phyloP scores from a whole-genome alignment of 2,329 filamentous ascomycete genomes.

The Aspergillus sergii region DNA sequence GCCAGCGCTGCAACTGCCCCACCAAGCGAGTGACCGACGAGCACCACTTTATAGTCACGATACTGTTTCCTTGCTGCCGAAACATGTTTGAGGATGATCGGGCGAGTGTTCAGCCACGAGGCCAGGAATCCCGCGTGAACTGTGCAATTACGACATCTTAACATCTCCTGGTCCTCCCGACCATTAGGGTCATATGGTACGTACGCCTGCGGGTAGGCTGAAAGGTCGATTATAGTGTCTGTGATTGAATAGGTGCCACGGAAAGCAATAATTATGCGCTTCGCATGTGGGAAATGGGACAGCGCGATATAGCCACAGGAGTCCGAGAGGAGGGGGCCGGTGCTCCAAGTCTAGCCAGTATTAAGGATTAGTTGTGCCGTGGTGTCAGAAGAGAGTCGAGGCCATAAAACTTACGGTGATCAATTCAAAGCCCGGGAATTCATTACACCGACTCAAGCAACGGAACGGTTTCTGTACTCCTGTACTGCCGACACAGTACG shows the following conservation, averaged over 20 bases:
- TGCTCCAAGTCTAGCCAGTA: constrained; percentile 76
- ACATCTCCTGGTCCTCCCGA: constrained; percentile 44
- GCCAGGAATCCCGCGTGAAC: constrained; percentile 88
- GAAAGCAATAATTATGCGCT: constrained; percentile 81
- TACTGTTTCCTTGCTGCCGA: constrained; percentile 61
- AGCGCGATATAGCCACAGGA: constrained; percentile 92
- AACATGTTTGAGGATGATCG: constrained; percentile 69
- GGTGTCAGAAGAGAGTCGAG: not conserved
- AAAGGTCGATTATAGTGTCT: constrained; percentile 88
- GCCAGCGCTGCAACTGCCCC: constrained; percentile 90
- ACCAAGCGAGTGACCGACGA: constrained; percentile 90
- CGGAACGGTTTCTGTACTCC: constrained; percentile 82
- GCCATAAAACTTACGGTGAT: constrained; percentile 55
- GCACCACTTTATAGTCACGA: constrained; percentile 71
- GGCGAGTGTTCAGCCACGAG: constrained; percentile 78
- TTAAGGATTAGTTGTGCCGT: not conserved
- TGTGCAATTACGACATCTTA: constrained; percentile 79
- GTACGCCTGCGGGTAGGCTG: constrained; percentile 86
- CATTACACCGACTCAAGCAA: constrained; percentile 80
- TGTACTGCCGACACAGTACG: constrained; percentile 86
- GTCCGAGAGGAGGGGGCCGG: constrained; percentile 81
- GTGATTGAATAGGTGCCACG: constrained; percentile 92
- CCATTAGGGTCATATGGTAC: constrained; percentile 73
- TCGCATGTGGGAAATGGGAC: constrained; percentile 65
- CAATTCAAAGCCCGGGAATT: constrained; percentile 79